Evolutionary conservation across 140 eudicot species (phyloP), one percentile per base, ranked within the genome.

Genomic region (Senecio squalidus): DNA sequence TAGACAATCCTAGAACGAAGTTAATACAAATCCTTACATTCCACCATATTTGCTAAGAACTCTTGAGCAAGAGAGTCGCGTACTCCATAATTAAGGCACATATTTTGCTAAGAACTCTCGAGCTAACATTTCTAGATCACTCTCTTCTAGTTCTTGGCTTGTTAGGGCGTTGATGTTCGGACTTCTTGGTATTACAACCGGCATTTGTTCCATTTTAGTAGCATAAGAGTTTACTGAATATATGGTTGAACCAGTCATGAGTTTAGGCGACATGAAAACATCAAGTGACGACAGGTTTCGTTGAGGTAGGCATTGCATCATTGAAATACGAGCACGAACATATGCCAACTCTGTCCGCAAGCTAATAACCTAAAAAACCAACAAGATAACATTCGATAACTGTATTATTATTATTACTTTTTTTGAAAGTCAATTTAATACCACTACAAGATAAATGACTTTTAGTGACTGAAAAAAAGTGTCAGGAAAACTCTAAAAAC

Each of bases 291-390:
- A 21, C 23, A 7, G 18, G 46, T 22, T 24, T 18, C 14, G 51
- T 54, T 44, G 66, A 28, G 81, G 82, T 11, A 52, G 70, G 3
- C 66, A 59, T 55, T 75, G 82, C 47, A 80, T 28, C 4, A 74
- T 68, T 0, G 88, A 74, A 46, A 86, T 74, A 2, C 85, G 75
- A 10, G 93, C 85, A 54, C 79, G 93, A 16, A 74, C 52, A 56
- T 18, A 69, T 6, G 93, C 83, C 29, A 86, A 54, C 66, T 86
- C 88, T 9, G 85, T 85, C 51, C 80, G 88, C 66, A 86, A 63
- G 70, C 74, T 77, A 3, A 82, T 45, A 4, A 83, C 92, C 95
- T 86, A 60, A 57, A 61, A 26, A 4, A 10, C 20, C 8, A 20
- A 15, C 34, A 25, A 20, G 4, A 29, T 18, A n/a, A n/a, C n/a